Evolutionary conservation across 371 early-diverging fungal genomes (phyloP), one percentile per base, ranked within the genome.

Genomic region (Umbelopsis sp.): DNA sequence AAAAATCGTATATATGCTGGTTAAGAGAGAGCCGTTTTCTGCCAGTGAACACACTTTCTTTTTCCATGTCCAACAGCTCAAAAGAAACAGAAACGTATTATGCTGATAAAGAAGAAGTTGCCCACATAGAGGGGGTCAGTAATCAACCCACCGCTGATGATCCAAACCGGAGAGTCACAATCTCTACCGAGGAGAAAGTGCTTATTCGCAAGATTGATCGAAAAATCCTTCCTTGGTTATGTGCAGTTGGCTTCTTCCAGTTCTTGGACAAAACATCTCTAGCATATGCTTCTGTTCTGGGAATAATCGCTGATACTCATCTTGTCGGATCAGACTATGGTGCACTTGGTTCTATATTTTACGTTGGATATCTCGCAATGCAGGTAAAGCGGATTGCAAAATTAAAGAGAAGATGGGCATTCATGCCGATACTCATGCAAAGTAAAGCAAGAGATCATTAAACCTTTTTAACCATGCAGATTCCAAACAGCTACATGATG

Each of bases 221-320:
- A 25, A 52, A 71, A 14, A 37, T 81, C 22, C 53, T 81, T 64
- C 81, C 81, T 5, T 68, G 76, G 44, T 68, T 76, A 52, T 81
- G 81, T 68, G 68, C 65, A 44, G 76, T 81, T 29, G 74, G 75
- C 63, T 74, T 81, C 45, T 68, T 81, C 14, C 70, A 80, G 74
- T 80, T 78, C 44, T 65, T 78, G 44, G 81, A 80, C 45, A 80
- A 80, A 45, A 74, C 75, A 9, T 64, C 76, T 16, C 63, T 80
- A 9, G 73, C 69, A 38, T 69, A 74, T 46, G 50, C 75, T 44
- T 65, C 68, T 37, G 72, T 76, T 4, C 65, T 76, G 12, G 74
- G 74, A 44, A 70, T 80, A 11, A 72, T 44, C 16, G 67, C 67
- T 14, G 75, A 74, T 24, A 73, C 74, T 7, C 32, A 65, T 14